Conservation (phyloP, 106 monocot species). For the Gastrodia elata region DNA sequence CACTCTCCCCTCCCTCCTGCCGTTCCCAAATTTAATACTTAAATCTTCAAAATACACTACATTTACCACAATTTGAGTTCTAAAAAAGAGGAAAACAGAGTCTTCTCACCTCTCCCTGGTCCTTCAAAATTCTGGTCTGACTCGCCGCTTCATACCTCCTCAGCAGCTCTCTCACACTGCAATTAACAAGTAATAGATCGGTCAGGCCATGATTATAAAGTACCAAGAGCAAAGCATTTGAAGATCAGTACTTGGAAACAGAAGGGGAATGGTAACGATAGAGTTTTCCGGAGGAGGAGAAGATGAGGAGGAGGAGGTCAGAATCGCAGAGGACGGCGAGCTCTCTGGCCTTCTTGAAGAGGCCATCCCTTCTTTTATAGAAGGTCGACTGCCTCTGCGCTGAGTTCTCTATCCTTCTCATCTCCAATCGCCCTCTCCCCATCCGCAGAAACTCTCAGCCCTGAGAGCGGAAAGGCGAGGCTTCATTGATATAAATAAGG, state of each 20-base stretch:
- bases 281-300: conserved; percentile 82
- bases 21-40: no score
- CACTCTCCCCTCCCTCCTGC: conserved; percentile 38
- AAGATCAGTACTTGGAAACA: conserved; percentile 27
- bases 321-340: conserved; percentile 72
- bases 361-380: conserved; percentile 93
- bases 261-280: conserved; percentile 66
- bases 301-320: conserved; percentile 76
- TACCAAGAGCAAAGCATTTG: not conserved
- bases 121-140: conserved; percentile 39
- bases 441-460: conserved; percentile 14
- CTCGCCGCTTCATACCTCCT: conserved; percentile 50
- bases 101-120: conserved; percentile 18
- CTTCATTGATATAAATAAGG: conserved; percentile 4
- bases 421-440: conserved; percentile 81
- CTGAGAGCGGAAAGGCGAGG: not conserved
- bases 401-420: conserved; percentile 82
- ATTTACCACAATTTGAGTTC: no score
- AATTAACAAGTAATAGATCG: not conserved
- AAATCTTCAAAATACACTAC: not conserved
- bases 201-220: not conserved
- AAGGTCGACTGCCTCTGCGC: conserved; percentile 82
- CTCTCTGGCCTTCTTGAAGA: conserved; percentile 89
- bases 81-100: not conserved
- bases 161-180: conserved; percentile 47